phyloP scores from a whole-genome alignment of 2,329 filamentous ascomycete genomes.

The Penicillium oxalicum region DNA sequence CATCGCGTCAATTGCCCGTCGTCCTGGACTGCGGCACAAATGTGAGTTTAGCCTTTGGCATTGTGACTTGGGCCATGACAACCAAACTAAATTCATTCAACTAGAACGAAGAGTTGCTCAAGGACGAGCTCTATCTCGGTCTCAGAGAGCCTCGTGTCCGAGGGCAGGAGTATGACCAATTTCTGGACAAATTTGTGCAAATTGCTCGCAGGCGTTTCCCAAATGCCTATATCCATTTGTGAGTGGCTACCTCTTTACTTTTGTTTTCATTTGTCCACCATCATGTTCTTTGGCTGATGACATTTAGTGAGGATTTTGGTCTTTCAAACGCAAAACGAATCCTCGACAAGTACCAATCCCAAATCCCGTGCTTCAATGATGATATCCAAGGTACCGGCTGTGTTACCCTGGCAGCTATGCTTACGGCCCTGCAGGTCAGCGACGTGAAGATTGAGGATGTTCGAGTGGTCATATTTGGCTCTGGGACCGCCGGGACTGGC shows the following conservation, averaged over 20 bases:
- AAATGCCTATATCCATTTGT: slow-evolving; percentile 76
- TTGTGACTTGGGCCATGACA: no score
- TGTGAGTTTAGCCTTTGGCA: slow-evolving; percentile 26
- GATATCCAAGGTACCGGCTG: slow-evolving; percentile 86
- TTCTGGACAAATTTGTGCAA: slow-evolving; percentile 69
- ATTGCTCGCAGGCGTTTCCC: slow-evolving; percentile 66
- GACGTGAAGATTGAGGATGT: slow-evolving; percentile 61
- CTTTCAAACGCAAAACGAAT: slow-evolving; percentile 68
- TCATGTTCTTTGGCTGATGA: slow-evolving; percentile 2
- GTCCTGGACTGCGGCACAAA: slow-evolving; percentile 82
- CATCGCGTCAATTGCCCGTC: slow-evolving; percentile 69
- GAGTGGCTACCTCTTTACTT: slow-evolving; percentile 5
- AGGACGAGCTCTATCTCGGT: slow-evolving; percentile 75
- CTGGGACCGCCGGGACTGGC: slow-evolving; percentile 74
- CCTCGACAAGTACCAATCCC: slow-evolving; percentile 65
- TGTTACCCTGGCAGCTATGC: slow-evolving; percentile 76
- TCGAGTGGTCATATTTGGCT: slow-evolving; percentile 69
- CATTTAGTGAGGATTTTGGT: slow-evolving; percentile 67
- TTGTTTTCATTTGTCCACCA: background rate
- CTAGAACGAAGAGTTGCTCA: slow-evolving; percentile 63
- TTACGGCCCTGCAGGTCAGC: slow-evolving; percentile 66
- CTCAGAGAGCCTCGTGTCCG: slow-evolving; percentile 60
- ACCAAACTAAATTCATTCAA: no score
- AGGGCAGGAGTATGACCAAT: slow-evolving; percentile 67
- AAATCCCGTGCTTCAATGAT: slow-evolving; percentile 83